Base-by-base conservation (phyloP, 2,329 filamentous ascomycete species). In the Trichoderma arundinaceum region DNA sequence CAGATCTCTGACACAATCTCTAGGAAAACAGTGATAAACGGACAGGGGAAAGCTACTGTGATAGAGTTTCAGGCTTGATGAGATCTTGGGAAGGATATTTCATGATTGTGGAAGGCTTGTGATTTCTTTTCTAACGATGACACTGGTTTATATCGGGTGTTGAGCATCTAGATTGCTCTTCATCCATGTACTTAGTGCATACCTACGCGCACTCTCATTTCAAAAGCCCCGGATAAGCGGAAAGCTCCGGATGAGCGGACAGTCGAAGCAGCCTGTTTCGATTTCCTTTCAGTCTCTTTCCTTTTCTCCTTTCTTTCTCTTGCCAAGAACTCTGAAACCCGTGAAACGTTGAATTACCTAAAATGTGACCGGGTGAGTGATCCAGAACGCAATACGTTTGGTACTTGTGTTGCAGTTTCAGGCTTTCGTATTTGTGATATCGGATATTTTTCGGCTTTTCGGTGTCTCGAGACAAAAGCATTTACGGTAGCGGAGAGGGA, bases 371-470 rank as follows among this genome's bases (percentile, higher is more conserved):
- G 58, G 33, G 38, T 61, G 19, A 19, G 33, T 52, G 46, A 28
- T 39, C 32, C 46, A 22, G 33, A 12, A 28, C 44, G 43, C 28
- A 33, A 41, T 56, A 15, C 4, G 22, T 28, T 43, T 39, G 33
- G n/a, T 4, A 43, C 54, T 19, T n/a, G 7, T 28, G 19, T 4
- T 28, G 22, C 22, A 13, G 43, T 60, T 60, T 60, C 57, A 60
- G 44, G 9, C 28, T 35, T 22, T n/a, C 15, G 56, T 15, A 32
- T 35, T 17, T 15, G 19, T 19, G 54, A 33, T 43, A n/a, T 22
- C 57, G 57, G 57, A 60, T 19, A 60, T 60, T 17, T 28, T 48
- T 60, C 57, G 57, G 57, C 44, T 41, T 57, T 15, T 51, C 57
- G 44, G 57, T 9, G 44, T 60, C 13, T 5, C 10, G 6, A 9